Evolutionary conservation across 768 basidiomycete genomes (phyloP).

Genomic region (Saitozyma podzolica): DNA sequence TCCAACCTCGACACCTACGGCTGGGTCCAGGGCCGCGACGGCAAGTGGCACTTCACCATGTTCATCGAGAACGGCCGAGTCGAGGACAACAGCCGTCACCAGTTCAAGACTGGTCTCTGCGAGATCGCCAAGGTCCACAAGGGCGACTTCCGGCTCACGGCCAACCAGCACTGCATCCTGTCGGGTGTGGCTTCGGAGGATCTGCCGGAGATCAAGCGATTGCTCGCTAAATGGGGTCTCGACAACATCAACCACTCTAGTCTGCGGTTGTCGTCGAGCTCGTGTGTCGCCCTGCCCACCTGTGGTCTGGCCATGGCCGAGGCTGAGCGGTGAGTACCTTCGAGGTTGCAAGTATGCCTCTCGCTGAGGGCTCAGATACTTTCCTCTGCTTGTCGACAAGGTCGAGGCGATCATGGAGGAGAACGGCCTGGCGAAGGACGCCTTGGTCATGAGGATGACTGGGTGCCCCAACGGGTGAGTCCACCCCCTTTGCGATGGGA

Average conservation of each 20-base stretch:
- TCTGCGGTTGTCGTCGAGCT: constrained; percentile 82
- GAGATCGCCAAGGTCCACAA: constrained; percentile 94
- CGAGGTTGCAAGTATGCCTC: constrained; percentile 41
- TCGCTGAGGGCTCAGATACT: constrained; percentile 59
- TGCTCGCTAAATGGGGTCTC: constrained; percentile 81
- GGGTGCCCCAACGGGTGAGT: constrained; percentile 71
- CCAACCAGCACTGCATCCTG: constrained; percentile 90
- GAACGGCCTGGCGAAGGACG: constrained; percentile 88
- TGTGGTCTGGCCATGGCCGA: constrained; percentile 79
- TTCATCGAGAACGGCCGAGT: constrained; percentile 99
- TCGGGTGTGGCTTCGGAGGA: constrained; percentile 77
- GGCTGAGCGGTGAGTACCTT: constrained; percentile 59
- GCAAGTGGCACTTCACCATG: constrained; percentile 83
- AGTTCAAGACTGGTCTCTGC: constrained; percentile 87
- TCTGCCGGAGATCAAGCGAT: constrained; percentile 69
- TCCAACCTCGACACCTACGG: constrained; percentile 92
- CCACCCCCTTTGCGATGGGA: no score
- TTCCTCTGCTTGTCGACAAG: constrained; percentile 86
- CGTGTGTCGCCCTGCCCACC: constrained; percentile 97
- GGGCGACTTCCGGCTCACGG: constrained; percentile 87
- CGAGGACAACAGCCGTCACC: constrained; percentile 78
- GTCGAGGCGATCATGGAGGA: constrained; percentile 96
- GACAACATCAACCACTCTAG: constrained; percentile 80
- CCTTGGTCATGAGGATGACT: constrained; percentile 98
- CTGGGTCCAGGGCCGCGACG: constrained; percentile 84